Conservation (phyloP, 352 stramenopile genomes). For the Pythium coloratum region DNA sequence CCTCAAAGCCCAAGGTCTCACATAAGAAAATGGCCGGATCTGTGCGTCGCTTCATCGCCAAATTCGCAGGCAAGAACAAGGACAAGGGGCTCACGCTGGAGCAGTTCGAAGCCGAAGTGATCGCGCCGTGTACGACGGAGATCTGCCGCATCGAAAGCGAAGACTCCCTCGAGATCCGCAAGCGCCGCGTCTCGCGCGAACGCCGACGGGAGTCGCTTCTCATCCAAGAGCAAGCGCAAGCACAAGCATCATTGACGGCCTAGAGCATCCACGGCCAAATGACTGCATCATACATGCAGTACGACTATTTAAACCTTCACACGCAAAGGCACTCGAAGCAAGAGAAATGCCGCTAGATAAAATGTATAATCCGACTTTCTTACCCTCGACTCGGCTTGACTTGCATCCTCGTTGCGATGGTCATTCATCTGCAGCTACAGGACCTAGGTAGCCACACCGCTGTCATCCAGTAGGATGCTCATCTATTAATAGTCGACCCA, state of each 20-base stretch:
- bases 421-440: no score
- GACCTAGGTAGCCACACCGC: no score
- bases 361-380: neutral
- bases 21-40: conserved; percentile 16
- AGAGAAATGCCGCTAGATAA: neutral
- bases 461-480: no score
- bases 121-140: conserved; percentile 17
- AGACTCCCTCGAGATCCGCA: conserved; percentile 9
- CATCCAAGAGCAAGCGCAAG: neutral
- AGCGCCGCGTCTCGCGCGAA: conserved; percentile 19
- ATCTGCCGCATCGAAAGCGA: conserved; percentile 23
- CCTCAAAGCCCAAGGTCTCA: neutral
- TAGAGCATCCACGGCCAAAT: neutral
- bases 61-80: conserved; percentile 13
- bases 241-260: neutral
- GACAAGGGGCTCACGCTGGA: conserved; percentile 6
- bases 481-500: no score
- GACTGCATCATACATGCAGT: neutral
- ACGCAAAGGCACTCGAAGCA: neutral
- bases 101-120: conserved; percentile 18
- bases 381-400: neutral
- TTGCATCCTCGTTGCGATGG: neutral
- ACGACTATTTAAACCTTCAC: neutral
- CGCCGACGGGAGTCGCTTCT: conserved; percentile 15
- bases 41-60: conserved; percentile 20